Base-by-base conservation (phyloP, 1,139 yeast genomes). In the Blastobotrys indianensis region DNA sequence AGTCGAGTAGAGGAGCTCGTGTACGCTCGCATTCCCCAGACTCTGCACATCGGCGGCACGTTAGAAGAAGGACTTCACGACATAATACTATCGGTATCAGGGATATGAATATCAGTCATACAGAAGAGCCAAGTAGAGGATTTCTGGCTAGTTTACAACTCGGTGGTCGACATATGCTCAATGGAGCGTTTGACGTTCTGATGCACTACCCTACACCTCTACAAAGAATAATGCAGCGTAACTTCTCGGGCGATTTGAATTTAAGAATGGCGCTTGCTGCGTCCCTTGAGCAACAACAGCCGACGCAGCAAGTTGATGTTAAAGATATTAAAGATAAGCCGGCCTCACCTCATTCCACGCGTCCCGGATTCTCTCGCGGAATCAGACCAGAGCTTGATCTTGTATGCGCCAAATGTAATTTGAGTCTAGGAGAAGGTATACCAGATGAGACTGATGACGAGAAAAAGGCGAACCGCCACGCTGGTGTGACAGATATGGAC, bases 341-440 rank as follows among this genome's bases (percentile, higher is more conserved):
- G 3, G 44, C 38, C 13, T 36, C 42, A 12, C 61, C 61, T 0
- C 38, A 39, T 6, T 39, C 38, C 0, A 48, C 58, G 1, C 42
- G 54, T 8, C 42, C 44, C 11, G 64, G 63, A 5, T 61, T 31
- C 46, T 53, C 59, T 1, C 47, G 63, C 15, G 46, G 41, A 4
- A 39, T 54, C 23, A 40, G 48, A 12, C 39, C 51, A 10, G 46
- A 30, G 2, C 39, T 43, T 2, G 31, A 38, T 37, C 44, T 51
- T 6, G 73, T 79, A 1, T 87, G 96, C 65, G 77, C 77, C 38
- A 64, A 83, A 40, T 87, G 96, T 65, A 87, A 85, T 1, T 73
- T 78, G 1, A 74, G 70, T 7, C 66, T 87, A 13, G 94, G 94
- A 2, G 77, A 72, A 44, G 96, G 95, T 0, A 74, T 84, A 2